Evolutionary conservation across 805 yeast species (phyloP), one percentile per base, ranked within the genome.

Genomic region (Torulaspora indica): DNA sequence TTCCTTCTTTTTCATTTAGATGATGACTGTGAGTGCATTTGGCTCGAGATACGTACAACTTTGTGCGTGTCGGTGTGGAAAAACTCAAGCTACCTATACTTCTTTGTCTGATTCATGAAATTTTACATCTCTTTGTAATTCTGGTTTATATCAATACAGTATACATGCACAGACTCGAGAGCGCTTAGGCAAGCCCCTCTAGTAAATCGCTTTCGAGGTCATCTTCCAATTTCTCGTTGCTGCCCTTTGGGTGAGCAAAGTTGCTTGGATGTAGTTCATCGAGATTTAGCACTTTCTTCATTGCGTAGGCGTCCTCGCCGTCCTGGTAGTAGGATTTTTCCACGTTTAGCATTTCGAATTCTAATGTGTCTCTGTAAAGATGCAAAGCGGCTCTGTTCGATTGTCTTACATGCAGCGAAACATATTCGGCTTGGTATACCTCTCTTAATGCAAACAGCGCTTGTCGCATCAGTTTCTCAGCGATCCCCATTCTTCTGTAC

Each of bases 21-120:
- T 86, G 95, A 86, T 86, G 95, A 86, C 82, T 56, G 71, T 71
- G 96, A 89, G 95, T 87, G 96, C 96, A 89, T 89, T 89, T 89
- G 96, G 96, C 96, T 89, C 96, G 95, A 88, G 96, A 85, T 85
- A 45, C 53, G 37, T 41, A 39, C 47, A 46, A 44, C 40, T 42
- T 46, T 54, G 48, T 66, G 75, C 73, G 68, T 74, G 89, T 85
- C 89, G 90, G 76, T 89, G 96, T 89, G 96, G 96, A 89, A 86
- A 86, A 85, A 86, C 74, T 80, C 95, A 77, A 82, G 96, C 96
- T 89, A 89, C 96, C 96, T 89, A 76, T 78, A 66, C 72, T 70
- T 69, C 70, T 72, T 73, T 77, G 57, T 78, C 85, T 80, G 85
- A 81, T 51, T 49, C 38, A 15, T 53, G 43, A 35, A 38, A 25